These are phyloP conservation scores for Macadamia tetraphylla DNA, from an alignment of 164 flowering plant genomes.

Conservation along the genomic window DNA sequence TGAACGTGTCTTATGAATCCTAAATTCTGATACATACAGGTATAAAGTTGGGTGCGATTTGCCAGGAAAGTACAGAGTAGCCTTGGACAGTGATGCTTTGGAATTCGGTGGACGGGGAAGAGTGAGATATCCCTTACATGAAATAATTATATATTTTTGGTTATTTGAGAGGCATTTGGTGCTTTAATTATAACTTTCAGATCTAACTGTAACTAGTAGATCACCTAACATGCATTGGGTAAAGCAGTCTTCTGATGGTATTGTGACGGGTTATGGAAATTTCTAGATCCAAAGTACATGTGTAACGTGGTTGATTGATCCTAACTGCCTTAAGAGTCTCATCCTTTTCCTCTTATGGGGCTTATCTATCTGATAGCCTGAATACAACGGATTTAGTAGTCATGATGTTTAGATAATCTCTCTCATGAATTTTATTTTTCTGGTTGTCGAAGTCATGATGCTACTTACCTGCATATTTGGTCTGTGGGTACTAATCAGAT, in stretches of 20 bases:
- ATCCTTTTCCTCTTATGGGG: not conserved
- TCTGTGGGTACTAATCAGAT: no score
- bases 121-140: slow-evolving; percentile 36
- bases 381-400: no score
- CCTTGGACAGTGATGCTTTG: slow-evolving; percentile 89
- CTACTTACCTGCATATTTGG: no score
- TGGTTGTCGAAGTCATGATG: no score
- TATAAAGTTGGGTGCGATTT: slow-evolving; percentile 93
- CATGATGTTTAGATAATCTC: no score
- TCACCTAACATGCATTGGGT: not conserved
- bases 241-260: not conserved
- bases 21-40: slow-evolving; percentile 32
- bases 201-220: not conserved
- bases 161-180: no score
- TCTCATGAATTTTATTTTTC: no score
- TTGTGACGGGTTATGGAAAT: not conserved
- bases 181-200: not conserved
- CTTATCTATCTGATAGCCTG: no score
- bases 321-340: not conserved
- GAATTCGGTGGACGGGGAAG: slow-evolving; percentile 95
- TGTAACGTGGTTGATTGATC: not conserved
- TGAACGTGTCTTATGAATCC: not conserved
- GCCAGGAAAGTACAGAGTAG: slow-evolving; percentile 91
- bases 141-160: no score
- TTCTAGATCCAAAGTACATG: not conserved